A percentile compares a stretch with the other conserved stretches of the same genome.
Conservation (phyloP, 2,329 filamentous ascomycete genomes). For the Ceratocystis alfenasii region DNA sequence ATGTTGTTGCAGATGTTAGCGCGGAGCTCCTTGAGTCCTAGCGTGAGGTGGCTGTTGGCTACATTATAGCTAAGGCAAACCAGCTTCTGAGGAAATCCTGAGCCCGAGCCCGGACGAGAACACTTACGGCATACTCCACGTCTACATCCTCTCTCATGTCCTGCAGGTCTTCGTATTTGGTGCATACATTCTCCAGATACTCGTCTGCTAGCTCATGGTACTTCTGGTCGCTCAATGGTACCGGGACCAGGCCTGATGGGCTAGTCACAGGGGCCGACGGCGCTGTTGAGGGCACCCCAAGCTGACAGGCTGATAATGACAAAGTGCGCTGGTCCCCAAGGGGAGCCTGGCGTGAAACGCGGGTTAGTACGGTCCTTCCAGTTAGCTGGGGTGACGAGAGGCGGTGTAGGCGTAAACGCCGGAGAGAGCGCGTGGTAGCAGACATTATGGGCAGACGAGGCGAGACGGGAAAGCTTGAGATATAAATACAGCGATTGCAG, state of each 20-base stretch:
- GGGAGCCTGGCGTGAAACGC: not conserved
- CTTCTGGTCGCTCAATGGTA: slow-evolving; percentile 38
- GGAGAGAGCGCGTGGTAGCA: not conserved
- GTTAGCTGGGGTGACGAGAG: not conserved
- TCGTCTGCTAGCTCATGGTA: slow-evolving; percentile 69
- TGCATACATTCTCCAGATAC: slow-evolving; percentile 51
- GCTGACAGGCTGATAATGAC: not conserved
- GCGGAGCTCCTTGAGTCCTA: too few relatives aligned
- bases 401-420: not conserved
- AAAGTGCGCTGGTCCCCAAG: not conserved
- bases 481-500: not conserved
- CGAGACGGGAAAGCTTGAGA: not conserved
- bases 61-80: not conserved
- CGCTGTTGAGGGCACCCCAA: not conserved
- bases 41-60: not conserved
- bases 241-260: slow-evolving; percentile 3
- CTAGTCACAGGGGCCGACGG: slow-evolving; percentile 12
- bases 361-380: not conserved
- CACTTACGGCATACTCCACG: slow-evolving; percentile 73
- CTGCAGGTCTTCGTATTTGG: slow-evolving; percentile 57
- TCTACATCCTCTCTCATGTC: slow-evolving; percentile 68
- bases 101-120: not conserved
- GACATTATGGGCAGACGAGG: not conserved
- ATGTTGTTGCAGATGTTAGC: not conserved
- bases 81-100: not conserved